Conservation (phyloP, 2,329 filamentous ascomycete genomes). For the Sordariomycetes sp. region DNA sequence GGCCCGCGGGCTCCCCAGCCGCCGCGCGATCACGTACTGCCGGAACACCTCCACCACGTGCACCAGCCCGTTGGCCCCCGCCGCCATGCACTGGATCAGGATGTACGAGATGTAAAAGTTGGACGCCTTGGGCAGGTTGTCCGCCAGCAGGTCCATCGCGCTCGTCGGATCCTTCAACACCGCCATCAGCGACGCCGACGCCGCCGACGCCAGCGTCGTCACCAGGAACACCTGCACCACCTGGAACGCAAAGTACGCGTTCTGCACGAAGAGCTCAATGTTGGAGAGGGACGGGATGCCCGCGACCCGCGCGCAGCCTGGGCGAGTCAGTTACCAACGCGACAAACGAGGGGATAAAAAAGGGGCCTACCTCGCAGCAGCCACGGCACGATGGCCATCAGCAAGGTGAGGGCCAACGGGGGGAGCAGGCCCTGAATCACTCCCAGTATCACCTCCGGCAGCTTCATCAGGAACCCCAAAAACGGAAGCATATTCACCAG, state of each 20-base stretch:
- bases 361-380: conserved; percentile 51
- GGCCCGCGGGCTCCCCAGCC: conserved; percentile 70
- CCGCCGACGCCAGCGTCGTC: conserved; percentile 65
- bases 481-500: conserved; percentile 55
- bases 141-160: conserved; percentile 41
- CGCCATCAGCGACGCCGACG: conserved; percentile 51
- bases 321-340: background rate
- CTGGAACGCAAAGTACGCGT: conserved; percentile 71
- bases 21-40: conserved; percentile 50
- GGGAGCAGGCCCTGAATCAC: conserved; percentile 79
- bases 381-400: conserved; percentile 74
- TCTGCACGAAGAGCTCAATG: conserved; percentile 69
- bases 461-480: conserved; percentile 60
- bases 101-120: conserved; percentile 94
- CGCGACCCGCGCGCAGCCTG: conserved; percentile 57
- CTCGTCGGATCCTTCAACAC: conserved; percentile 33
- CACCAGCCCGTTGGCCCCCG: conserved; percentile 64
- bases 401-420: conserved; percentile 62
- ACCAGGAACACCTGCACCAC: conserved; percentile 80
- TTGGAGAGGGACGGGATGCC: conserved; percentile 61
- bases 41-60: conserved; percentile 55
- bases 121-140: conserved; percentile 63
- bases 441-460: conserved; percentile 61
- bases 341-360: background rate
- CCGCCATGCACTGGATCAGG: conserved; percentile 76